A percentile compares a stretch with the other conserved stretches of the same genome.
phyloP scores from a whole-genome alignment of 495 filamentous ascomycete genomes.

The Penicillium coffeae region DNA sequence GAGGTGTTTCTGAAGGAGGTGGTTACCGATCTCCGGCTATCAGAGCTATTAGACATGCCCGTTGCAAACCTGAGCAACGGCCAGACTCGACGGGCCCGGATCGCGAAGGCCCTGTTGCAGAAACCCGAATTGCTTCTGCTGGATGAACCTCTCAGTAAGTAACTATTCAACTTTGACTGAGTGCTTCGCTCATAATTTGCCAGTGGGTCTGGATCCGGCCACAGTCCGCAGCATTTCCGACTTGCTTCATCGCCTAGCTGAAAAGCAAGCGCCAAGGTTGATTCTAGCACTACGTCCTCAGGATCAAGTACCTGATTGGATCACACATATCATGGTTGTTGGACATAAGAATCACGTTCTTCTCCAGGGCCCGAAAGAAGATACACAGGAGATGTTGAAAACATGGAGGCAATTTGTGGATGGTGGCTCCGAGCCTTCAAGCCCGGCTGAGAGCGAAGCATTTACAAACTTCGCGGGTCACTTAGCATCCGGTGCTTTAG shows the following conservation, averaged over 20 bases:
- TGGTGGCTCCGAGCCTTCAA: neutral
- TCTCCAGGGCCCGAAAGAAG: conserved; percentile 25
- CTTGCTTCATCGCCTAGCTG: conserved; percentile 62
- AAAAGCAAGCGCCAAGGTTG: conserved; percentile 61
- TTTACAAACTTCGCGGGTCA: conserved; percentile 6
- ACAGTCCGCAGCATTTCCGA: conserved; percentile 65
- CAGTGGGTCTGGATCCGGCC: conserved; percentile 84
- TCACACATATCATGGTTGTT: conserved; percentile 73
- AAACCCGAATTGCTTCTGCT: conserved; percentile 78
- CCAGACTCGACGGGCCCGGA: conserved; percentile 79
- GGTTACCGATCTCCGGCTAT: conserved; percentile 61
- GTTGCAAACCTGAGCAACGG: conserved; percentile 90
- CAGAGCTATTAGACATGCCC: conserved; percentile 66
- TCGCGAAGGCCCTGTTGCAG: conserved; percentile 77
- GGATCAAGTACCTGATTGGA: conserved; percentile 84
- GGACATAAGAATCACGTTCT: conserved; percentile 56
- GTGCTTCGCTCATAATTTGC: neutral
- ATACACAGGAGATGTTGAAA: conserved; percentile 17
- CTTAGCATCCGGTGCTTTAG: conserved; percentile 26
- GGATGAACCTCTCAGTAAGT: conserved; percentile 87
- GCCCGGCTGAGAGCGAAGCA: conserved; percentile 1
- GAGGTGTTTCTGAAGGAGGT: conserved; percentile 52
- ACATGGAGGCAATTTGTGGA: conserved; percentile 21
- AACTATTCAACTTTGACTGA: neutral
- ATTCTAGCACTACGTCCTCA: conserved; percentile 77